These are phyloP conservation scores for Quercus lobata DNA, from an alignment of 331 rosid genomes.

Conservation along the genomic window DNA sequence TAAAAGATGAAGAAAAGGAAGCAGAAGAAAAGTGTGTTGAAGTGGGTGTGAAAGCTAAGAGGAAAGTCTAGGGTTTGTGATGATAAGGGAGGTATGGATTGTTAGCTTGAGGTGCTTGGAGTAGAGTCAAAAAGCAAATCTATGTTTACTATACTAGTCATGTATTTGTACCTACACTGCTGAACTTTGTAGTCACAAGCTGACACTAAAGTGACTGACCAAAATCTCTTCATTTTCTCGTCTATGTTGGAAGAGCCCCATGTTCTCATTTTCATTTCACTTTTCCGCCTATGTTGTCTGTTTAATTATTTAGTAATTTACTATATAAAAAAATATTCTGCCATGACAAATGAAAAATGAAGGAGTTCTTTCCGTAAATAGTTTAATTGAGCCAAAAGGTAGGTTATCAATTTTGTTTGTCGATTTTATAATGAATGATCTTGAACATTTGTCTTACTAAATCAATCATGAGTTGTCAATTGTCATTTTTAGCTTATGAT, in stretches of 20 bases:
- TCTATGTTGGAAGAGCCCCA: background rate
- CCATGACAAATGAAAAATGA: background rate
- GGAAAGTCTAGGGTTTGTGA: conserved; percentile 8
- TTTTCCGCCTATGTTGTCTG: background rate
- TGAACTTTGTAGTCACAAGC: conserved; percentile 43
- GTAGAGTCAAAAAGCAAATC: conserved; percentile 35
- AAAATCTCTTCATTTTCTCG: conserved; percentile 19
- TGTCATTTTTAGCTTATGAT: too few relatives aligned
- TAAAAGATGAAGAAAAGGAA: background rate
- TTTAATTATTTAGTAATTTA: too few relatives aligned
- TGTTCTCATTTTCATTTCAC: background rate
- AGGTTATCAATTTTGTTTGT: background rate
- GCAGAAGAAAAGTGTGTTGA: background rate
- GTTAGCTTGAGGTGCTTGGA: background rate
- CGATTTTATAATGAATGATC: background rate
- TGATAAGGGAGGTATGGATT: background rate
- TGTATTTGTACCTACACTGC: conserved; percentile 14
- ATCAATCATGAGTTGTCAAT: too few relatives aligned
- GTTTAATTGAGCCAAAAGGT: background rate
- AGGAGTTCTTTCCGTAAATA: background rate
- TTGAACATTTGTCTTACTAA: background rate
- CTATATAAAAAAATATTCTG: too few relatives aligned
- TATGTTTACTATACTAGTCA: conserved; percentile 36
- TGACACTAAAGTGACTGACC: conserved; percentile 29
- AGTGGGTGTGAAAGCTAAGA: background rate